These are phyloP conservation scores for Fusarium verticillioides DNA, from an alignment of 2,329 filamentous ascomycete species.

Conservation along the genomic window DNA sequence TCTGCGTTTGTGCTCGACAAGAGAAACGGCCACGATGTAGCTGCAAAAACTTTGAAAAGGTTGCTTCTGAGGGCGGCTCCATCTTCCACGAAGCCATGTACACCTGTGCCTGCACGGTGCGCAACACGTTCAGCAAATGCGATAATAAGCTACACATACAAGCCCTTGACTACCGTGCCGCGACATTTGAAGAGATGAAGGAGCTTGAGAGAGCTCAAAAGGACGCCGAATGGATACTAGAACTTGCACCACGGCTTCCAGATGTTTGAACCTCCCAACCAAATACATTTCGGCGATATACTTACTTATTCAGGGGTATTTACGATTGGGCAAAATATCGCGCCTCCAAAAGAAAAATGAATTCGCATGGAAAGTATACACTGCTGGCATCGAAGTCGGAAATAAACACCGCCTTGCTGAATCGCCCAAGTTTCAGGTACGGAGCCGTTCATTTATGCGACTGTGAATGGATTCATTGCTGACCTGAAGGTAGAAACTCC, in stretches of 20 bases:
- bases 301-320: conserved; percentile 52
- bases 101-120: conserved; percentile 51
- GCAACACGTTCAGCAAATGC: conserved; percentile 54
- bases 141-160: conserved; percentile 52
- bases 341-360: conserved; percentile 52
- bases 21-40: conserved; percentile 51
- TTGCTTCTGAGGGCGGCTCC: conserved; percentile 48
- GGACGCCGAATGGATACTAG: conserved; percentile 57
- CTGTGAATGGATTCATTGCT: neutral
- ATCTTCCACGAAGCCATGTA: conserved; percentile 57
- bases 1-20: conserved; percentile 50
- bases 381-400: conserved; percentile 51
- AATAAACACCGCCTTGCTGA: conserved; percentile 41
- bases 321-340: conserved; percentile 55
- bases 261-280: conserved; percentile 47
- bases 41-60: conserved; percentile 54
- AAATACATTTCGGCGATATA: neutral
- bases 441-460: neutral
- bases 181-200: conserved; percentile 53
- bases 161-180: conserved; percentile 55
- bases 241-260: conserved; percentile 53
- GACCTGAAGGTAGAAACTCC: conserved; percentile 47
- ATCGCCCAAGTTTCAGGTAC: conserved; percentile 50
- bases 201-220: conserved; percentile 52
- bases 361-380: conserved; percentile 55